Evolutionary conservation across 768 basidiomycete genomes (phyloP).

Genomic region (Neoboletus magnificus): DNA sequence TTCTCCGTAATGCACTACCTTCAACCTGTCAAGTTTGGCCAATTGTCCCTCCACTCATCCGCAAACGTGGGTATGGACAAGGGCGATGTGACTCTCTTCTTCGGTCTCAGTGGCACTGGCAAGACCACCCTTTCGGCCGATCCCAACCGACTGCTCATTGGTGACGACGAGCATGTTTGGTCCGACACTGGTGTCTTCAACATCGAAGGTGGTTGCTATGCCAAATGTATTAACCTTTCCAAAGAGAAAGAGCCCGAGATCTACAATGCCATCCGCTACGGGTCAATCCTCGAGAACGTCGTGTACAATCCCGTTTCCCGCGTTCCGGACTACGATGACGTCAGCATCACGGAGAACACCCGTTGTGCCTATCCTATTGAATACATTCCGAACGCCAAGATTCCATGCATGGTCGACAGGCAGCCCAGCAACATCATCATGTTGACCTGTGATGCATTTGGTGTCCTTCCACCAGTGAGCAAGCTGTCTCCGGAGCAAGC

Average conservation of each 20-base stretch:
- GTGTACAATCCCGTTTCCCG: conserved; percentile 88
- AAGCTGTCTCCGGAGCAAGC: conserved; percentile 93
- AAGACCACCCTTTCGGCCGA: conserved; percentile 99
- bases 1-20: conserved; percentile 99
- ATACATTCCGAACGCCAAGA: conserved; percentile 90
- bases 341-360: conserved; percentile 98
- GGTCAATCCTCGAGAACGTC: conserved; percentile 98
- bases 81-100: conserved; percentile 96
- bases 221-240: conserved; percentile 96
- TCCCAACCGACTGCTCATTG: conserved; percentile 89
- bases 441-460: conserved; percentile 97
- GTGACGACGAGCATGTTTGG: conserved; percentile 99
- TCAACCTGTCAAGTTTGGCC: conserved; percentile 97
- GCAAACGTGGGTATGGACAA: conserved; percentile 91
- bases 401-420: conserved; percentile 82
- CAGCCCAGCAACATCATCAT: conserved; percentile 96
- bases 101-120: conserved; percentile 96
- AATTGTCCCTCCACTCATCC: conserved; percentile 96
- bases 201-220: conserved; percentile 99
- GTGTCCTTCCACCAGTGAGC: conserved; percentile 94
- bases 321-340: conserved; percentile 90
- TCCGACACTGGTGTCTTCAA: conserved; percentile 99
- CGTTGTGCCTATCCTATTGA: conserved; percentile 99
- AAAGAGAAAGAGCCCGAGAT: conserved; percentile 99
- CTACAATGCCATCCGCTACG: conserved; percentile 90